phyloP scores from a whole-genome alignment of 148 eudicot genomes.

The Rhododendron kiyosumense region DNA sequence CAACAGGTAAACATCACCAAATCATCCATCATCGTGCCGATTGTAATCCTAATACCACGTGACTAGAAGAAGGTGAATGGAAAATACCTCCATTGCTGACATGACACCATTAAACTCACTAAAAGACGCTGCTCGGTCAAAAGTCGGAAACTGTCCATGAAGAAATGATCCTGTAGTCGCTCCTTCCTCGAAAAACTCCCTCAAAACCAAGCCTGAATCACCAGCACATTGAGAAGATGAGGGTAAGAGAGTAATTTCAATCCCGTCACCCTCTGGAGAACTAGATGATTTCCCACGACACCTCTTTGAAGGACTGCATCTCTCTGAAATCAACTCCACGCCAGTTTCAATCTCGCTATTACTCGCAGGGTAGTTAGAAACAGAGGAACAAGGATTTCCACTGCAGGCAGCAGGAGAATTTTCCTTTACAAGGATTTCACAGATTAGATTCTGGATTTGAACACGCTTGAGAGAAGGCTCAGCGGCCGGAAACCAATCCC shows the following conservation, averaged over 20 bases:
- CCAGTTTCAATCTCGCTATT: conserved; percentile 32
- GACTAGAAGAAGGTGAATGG: not conserved
- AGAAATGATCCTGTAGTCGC: conserved; percentile 22
- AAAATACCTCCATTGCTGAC: conserved; percentile 46
- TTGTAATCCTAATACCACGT: not conserved
- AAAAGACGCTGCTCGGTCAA: conserved; percentile 35
- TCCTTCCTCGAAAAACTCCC: conserved; percentile 40
- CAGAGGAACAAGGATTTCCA: conserved; percentile 22
- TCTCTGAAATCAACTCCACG: conserved; percentile 34
- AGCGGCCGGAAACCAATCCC: conserved; percentile 69
- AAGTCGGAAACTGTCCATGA: conserved; percentile 30
- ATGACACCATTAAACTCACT: conserved; percentile 30
- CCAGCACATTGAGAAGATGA: conserved; percentile 35
- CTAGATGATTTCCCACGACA: conserved; percentile 27
- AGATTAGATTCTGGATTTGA: conserved; percentile 60
- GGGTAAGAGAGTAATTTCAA: conserved; percentile 50
- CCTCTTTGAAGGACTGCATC: conserved; percentile 36
- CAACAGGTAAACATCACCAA: not conserved
- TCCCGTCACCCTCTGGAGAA: conserved; percentile 36
- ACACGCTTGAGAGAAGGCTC: conserved; percentile 85
- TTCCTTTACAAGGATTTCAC: conserved; percentile 47
- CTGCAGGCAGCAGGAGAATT: conserved; percentile 29
- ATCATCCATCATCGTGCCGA: not conserved
- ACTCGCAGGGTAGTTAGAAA: conserved; percentile 9
- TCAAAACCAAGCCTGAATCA: conserved; percentile 40